Base-by-base conservation (phyloP, 805 yeast species). In the Metschnikowia gruessii region DNA sequence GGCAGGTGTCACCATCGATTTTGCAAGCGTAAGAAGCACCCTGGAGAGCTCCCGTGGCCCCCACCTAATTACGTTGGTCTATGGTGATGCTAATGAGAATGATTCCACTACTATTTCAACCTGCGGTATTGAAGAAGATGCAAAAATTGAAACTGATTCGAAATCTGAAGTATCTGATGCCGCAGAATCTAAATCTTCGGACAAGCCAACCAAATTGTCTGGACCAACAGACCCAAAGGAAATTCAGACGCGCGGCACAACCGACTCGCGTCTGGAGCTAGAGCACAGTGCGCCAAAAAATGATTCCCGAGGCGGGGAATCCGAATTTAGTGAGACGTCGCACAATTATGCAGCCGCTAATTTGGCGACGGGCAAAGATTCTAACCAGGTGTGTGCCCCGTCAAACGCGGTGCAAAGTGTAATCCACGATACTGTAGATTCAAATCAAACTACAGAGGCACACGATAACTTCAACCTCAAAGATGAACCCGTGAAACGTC, bases 41-140 rank as follows among this genome's bases (percentile, higher is more conserved):
- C 45, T 45, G 37, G 37, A 41, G 31, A 46, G n/a, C 37, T 49
- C 28, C 31, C 32, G 13, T 42, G 50, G 31, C n/a, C 43, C 54
- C 3, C 50, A 49, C 29, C 36, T 46, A 15, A 51, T 55, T 29
- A 55, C 57, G n/a, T 28, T 53, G 8, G 22, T 55, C 12, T 55
- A 55, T 42, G 56, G 31, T 4, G 51, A 40, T 19, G 43, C 39
- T 13, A 16, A 24, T 30, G 41, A 26, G 22, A 45, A 40, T 16
- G 43, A 34, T 29, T 21, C 35, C 15, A 7, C 24, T 35, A 34
- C 43, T 9, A 17, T 26, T 18, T 13, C 17, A 24, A 11, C 7
- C 21, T 26, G 28, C 2, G 38, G 24, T 7, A 11, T 15, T 19
- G 39, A 34, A 18, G 17, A 15, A 1, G 11, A 21, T 17, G 11